Evolutionary conservation across 192 early-diverging fungal species (phyloP).

Genomic region (Linnemannia exigua): DNA sequence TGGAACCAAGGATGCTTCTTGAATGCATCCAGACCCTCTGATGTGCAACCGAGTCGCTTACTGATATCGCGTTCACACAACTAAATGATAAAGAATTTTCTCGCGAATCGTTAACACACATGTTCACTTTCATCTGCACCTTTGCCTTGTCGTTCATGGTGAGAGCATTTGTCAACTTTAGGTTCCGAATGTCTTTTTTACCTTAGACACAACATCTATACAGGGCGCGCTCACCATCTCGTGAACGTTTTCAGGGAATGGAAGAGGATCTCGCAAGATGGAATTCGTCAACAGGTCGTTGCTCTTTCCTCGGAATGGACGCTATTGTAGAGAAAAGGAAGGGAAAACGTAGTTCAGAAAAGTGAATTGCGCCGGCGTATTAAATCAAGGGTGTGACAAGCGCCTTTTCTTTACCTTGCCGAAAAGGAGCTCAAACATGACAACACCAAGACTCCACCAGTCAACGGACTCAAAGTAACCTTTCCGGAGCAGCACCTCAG

Average conservation of each 20-base stretch:
- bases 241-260: conserved; percentile 73
- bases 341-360: conserved; percentile 2
- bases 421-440: conserved; percentile 81
- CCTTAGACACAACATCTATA: conserved; percentile 65
- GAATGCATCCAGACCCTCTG: conserved; percentile 77
- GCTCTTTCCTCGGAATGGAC: conserved; percentile 85
- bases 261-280: conserved; percentile 77
- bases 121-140: not conserved
- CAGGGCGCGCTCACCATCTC: conserved; percentile 63
- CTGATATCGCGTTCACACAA: conserved; percentile 82
- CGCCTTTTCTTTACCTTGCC: conserved; percentile 88
- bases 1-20: conserved; percentile 87
- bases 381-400: not conserved
- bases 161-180: not conserved
- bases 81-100: conserved; percentile 29
- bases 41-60: conserved; percentile 83
- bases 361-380: no score
- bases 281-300: conserved; percentile 79
- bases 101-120: not conserved
- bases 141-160: not conserved
- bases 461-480: conserved; percentile 70
- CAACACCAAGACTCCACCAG: conserved; percentile 90
- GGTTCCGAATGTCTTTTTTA: conserved; percentile 46
- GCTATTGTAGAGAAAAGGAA: conserved; percentile 55
- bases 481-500: conserved; percentile 76